These are phyloP conservation scores for Diaporthe nobilis DNA, from an alignment of 2,329 filamentous ascomycete genomes.

Conservation along the genomic window DNA sequence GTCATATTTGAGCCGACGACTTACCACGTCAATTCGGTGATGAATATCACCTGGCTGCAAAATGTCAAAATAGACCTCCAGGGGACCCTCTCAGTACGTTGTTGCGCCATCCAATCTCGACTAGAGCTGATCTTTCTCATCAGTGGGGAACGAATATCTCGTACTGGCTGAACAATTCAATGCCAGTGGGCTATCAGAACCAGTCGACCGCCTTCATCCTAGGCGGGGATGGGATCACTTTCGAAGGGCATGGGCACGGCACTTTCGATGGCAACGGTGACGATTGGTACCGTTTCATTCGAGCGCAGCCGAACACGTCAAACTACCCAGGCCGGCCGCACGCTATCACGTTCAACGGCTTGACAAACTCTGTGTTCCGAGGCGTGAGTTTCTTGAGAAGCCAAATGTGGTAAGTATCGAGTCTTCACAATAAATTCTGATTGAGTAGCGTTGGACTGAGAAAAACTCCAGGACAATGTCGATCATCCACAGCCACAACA, in stretches of 20 bases:
- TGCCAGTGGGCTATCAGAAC: conserved; percentile 62
- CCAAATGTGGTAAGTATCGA: conserved; percentile 63
- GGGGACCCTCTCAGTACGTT: conserved; percentile 53
- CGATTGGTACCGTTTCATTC: conserved; percentile 63
- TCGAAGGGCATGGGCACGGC: conserved; percentile 60
- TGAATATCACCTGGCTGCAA: conserved; percentile 59
- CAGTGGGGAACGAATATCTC: conserved; percentile 56
- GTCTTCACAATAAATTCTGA: neutral
- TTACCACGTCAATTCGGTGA: conserved; percentile 56
- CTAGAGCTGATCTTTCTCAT: neutral
- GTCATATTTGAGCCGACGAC: conserved; percentile 61
- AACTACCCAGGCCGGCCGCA: conserved; percentile 64
- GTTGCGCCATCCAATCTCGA: no score
- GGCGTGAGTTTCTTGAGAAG: conserved; percentile 62
- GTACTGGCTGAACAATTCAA: conserved; percentile 61
- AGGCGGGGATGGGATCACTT: conserved; percentile 61
- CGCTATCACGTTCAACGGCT: conserved; percentile 60
- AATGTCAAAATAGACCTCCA: conserved; percentile 60
- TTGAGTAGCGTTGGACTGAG: neutral
- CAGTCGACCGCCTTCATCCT: conserved; percentile 62
- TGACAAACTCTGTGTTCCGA: conserved; percentile 59
- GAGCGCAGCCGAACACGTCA: conserved; percentile 48
- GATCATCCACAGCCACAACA: conserved; percentile 58
- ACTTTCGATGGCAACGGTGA: conserved; percentile 67
- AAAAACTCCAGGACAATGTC: conserved; percentile 55